Evolutionary conservation across 2,329 filamentous ascomycete species (phyloP).

Genomic region (Aspergillus ibericus): DNA sequence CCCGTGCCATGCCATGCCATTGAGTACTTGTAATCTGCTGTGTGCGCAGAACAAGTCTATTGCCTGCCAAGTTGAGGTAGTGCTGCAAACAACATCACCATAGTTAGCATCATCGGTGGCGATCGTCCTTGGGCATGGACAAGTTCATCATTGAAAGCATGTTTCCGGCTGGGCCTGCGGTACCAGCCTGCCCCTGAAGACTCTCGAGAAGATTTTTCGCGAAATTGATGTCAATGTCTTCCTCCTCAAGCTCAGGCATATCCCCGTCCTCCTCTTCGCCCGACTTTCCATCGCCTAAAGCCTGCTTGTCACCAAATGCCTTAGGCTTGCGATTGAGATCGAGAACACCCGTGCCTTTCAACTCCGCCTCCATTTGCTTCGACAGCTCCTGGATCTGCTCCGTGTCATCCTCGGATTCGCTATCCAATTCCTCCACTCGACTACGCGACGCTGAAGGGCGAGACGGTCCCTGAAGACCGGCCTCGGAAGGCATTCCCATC

Average conservation of each 20-base stretch:
- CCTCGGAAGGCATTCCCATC: slow-evolving; percentile 68
- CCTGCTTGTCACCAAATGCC: slow-evolving; percentile 16
- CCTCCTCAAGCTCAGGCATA: slow-evolving; percentile 46
- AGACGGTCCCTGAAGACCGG: slow-evolving; percentile 24
- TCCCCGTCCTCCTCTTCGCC: slow-evolving; percentile 22
- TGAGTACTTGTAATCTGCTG: too few species aligned
- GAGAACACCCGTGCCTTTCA: slow-evolving; percentile 47
- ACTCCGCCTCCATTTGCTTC: slow-evolving; percentile 49
- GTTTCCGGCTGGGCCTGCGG: slow-evolving; percentile 83
- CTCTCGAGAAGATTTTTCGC: slow-evolving; percentile 89
- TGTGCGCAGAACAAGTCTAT: background rate
- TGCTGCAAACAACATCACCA: background rate
- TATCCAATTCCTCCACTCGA: slow-evolving; percentile 51
- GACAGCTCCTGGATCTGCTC: slow-evolving; percentile 52
- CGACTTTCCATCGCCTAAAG: slow-evolving; percentile 32
- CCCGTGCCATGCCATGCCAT: too few species aligned
- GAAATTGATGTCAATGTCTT: slow-evolving; percentile 81
- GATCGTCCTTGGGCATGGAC: slow-evolving; percentile 74
- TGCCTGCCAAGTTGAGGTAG: background rate
- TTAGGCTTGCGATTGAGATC: slow-evolving; percentile 36
- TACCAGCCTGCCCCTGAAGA: slow-evolving; percentile 85
- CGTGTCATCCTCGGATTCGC: slow-evolving; percentile 58
- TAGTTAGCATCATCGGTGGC: slow-evolving; percentile 17
- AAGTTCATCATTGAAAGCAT: slow-evolving; percentile 84
- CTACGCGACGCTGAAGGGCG: slow-evolving; percentile 24